A percentile compares a stretch with the other conserved stretches of the same genome.
These are phyloP conservation scores for Pyrenophora teres DNA, from an alignment of 2,329 filamentous ascomycete genomes.

Conservation along the genomic window DNA sequence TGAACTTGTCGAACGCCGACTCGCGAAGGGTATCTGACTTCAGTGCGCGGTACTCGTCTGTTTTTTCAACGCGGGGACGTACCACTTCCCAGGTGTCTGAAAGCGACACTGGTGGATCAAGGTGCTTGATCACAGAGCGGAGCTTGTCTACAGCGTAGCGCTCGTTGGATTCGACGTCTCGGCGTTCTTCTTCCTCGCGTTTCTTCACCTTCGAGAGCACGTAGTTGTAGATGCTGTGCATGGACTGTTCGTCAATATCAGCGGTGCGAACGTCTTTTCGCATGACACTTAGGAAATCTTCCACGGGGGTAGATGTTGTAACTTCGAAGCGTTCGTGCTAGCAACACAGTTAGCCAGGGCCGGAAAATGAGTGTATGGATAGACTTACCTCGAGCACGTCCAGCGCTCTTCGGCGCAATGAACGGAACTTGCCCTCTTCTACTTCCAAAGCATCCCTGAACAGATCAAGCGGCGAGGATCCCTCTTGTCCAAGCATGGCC, in stretches of 20 bases:
- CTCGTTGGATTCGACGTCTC: slow-evolving; percentile 80
- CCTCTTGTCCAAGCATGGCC: slow-evolving; percentile 79
- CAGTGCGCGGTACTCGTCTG: slow-evolving; percentile 82
- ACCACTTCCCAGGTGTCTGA: slow-evolving; percentile 90
- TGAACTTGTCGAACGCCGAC: slow-evolving; percentile 86
- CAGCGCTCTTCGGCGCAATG: slow-evolving; percentile 78
- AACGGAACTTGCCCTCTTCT: slow-evolving; percentile 84
- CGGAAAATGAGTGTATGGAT: neutral
- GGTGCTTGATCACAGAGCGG: slow-evolving; percentile 82
- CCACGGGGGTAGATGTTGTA: slow-evolving; percentile 80
- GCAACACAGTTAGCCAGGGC: slow-evolving; percentile 10
- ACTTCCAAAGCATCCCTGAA: slow-evolving; percentile 97
- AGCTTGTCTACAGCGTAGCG: slow-evolving; percentile 83
- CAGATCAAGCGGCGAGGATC: slow-evolving; percentile 84
- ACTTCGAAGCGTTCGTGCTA: slow-evolving; percentile 93
- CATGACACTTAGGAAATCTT: slow-evolving; percentile 84
- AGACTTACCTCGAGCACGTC: slow-evolving; percentile 84
- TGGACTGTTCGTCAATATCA: slow-evolving; percentile 79
- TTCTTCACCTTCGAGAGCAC: slow-evolving; percentile 85
- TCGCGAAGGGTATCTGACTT: slow-evolving; percentile 81
- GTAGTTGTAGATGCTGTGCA: slow-evolving; percentile 82
- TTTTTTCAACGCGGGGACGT: slow-evolving; percentile 75
- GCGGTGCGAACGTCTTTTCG: slow-evolving; percentile 85
- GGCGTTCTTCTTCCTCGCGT: slow-evolving; percentile 82
- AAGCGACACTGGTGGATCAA: slow-evolving; percentile 79